phyloP scores from a whole-genome alignment of 345 rosid genomes.

The Eucalyptus curtisii region DNA sequence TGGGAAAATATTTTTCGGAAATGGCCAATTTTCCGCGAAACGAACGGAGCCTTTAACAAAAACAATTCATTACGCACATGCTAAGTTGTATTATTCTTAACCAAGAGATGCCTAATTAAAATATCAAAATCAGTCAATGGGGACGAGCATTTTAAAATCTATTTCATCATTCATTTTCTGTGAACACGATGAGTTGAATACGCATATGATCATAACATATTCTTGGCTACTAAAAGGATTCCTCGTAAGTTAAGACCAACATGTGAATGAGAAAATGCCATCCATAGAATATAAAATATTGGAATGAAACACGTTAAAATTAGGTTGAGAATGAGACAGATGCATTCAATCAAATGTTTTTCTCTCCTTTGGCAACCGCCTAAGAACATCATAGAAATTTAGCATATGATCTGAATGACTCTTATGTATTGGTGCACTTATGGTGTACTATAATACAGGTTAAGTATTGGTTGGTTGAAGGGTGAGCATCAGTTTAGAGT shows the following conservation, averaged over 20 bases:
- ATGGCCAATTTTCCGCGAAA: too few relatives aligned
- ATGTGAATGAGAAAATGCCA: background rate
- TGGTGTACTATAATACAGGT: too few relatives aligned
- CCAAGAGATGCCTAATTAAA: background rate
- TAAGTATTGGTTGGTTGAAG: too few relatives aligned
- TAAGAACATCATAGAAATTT: too few relatives aligned
- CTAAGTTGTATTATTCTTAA: too few relatives aligned
- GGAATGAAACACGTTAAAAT: background rate
- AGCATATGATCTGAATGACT: too few relatives aligned
- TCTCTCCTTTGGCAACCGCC: accelerated
- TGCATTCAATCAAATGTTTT: too few relatives aligned
- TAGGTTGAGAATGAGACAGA: too few relatives aligned
- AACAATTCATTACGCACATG: too few relatives aligned
- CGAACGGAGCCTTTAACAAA: too few relatives aligned
- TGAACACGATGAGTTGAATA: background rate
- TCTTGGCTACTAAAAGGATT: background rate
- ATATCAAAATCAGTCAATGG: background rate
- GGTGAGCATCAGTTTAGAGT: accelerated
- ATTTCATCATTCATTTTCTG: background rate
- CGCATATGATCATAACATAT: accelerated
- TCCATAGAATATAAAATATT: background rate
- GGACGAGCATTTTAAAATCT: background rate
- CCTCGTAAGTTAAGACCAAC: background rate
- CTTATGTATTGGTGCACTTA: too few relatives aligned
- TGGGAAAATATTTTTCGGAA: too few relatives aligned